These are phyloP conservation scores for Hawksworthiomyces lignivorus DNA, from an alignment of 2,329 filamentous ascomycete genomes.

Conservation along the genomic window DNA sequence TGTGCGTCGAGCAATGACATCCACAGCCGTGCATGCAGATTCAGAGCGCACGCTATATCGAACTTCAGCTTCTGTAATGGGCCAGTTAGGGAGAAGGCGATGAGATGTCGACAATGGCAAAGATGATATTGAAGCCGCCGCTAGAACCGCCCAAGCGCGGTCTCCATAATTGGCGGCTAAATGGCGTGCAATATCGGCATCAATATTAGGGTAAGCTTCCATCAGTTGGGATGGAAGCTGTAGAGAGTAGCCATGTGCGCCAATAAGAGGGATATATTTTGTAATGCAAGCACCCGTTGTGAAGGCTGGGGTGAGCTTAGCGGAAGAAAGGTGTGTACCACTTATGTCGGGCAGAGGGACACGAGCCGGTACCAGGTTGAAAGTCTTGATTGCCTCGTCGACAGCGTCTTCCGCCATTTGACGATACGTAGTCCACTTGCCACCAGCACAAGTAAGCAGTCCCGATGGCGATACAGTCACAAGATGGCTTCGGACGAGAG, in stretches of 20 bases:
- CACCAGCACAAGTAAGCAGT: slow-evolving; percentile 71
- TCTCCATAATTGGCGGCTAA: slow-evolving; percentile 84
- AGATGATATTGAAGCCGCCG: not conserved
- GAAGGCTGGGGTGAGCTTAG: slow-evolving; percentile 20
- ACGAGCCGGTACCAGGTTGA: slow-evolving; percentile 46
- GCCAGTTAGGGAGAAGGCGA: slow-evolving; percentile 3
- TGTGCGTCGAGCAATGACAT: slow-evolving; percentile 78
- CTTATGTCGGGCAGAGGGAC: slow-evolving; percentile 19
- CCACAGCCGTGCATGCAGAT: slow-evolving; percentile 84
- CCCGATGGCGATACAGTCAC: slow-evolving; percentile 68
- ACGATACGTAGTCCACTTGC: slow-evolving; percentile 84
- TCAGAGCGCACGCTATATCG: slow-evolving; percentile 83
- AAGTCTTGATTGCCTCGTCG: slow-evolving; percentile 65
- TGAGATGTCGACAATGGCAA: not conserved
- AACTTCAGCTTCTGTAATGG: slow-evolving; percentile 47
- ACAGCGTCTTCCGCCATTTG: slow-evolving; percentile 85
- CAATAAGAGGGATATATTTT: slow-evolving; percentile 57
- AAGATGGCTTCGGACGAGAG: slow-evolving; percentile 74
- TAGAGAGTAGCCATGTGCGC: slow-evolving; percentile 55
- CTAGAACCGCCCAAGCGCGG: slow-evolving; percentile 72
- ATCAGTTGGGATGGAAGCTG: slow-evolving; percentile 30
- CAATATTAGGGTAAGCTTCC: slow-evolving; percentile 66
- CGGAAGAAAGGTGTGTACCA: not conserved
- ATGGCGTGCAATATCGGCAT: slow-evolving; percentile 88
- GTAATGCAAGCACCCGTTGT: slow-evolving; percentile 27